Base-by-base conservation (phyloP, 176 grass and related monocot species). In the Dendrocalamus sinicus region DNA sequence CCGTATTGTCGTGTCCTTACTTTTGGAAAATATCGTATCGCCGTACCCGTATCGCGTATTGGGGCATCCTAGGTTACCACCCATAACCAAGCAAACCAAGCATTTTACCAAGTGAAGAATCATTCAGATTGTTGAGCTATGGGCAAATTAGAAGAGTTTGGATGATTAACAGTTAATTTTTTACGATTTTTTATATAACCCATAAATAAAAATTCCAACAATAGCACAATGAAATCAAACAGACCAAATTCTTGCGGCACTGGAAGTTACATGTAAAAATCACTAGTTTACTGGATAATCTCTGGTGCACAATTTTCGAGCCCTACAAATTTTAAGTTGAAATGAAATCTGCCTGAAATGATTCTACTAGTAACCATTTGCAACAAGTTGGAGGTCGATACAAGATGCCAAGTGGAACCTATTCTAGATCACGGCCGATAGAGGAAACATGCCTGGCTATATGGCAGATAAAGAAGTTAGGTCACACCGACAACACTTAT, bases 401-500 rank as follows among this genome's bases (percentile, higher is more conserved):
- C 26, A 39, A 40, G 50, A 23, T 45, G 47, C 64, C 63, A 68
- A 48, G 41, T 73, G 12, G 17, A 37, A 63, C 24, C 10, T 73
- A 50, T 61, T 63, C 26, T 63, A 50, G 24, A 83, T 57, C 23
- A 32, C 11, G 26, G 17, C n/a, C 80, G 19, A 11, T 20, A 79
- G 55, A 51, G 17, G 55, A 84, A 79, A 73, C 20, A 79, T 89
- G 23, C 39, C 67, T 55, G 79, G 62, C 24, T 12, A 78, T 22
- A 58, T 61, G 70, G 44, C 48, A 28, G 16, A 52, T 64, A 50
- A 15, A 76, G 26, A 70, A 70, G 9, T 70, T 52, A 64, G 45
- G 51, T 57, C 47, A 65, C n/a, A 77, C 14, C 7, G 9, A 35
- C 45, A 71, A 55, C 22, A 70, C 17, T 86, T 67, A 24, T 67